These are phyloP conservation scores for Tricholoma flavovirens DNA, from an alignment of 768 basidiomycete genomes.

Conservation along the genomic window DNA sequence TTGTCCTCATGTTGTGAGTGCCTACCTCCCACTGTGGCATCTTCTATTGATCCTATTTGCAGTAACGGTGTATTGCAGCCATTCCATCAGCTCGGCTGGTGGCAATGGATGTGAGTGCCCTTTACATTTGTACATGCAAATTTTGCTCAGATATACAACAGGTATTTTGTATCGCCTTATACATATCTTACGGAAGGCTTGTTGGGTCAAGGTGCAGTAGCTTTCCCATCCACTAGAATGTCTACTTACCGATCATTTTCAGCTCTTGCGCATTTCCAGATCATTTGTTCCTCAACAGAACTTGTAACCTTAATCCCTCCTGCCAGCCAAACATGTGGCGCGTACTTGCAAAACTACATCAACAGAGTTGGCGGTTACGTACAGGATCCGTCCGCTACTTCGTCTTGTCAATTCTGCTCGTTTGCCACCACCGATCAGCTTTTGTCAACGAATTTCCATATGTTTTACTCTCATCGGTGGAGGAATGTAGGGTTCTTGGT, in stretches of 20 bases:
- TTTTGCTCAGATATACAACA: neutral
- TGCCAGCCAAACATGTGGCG: slow-evolving; percentile 47
- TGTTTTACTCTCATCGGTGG: slow-evolving; percentile 50
- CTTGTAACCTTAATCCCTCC: slow-evolving; percentile 57
- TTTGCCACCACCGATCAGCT: slow-evolving; percentile 50
- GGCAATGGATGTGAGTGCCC: slow-evolving; percentile 62
- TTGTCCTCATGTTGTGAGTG: slow-evolving; percentile 58
- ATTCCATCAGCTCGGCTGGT: slow-evolving; percentile 55
- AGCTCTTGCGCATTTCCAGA: slow-evolving; percentile 45
- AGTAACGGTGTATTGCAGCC: slow-evolving; percentile 69
- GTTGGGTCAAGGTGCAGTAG: slow-evolving; percentile 37
- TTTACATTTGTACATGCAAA: neutral
- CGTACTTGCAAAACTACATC: slow-evolving; percentile 50
- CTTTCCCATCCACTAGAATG: slow-evolving; percentile 19
- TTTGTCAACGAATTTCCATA: slow-evolving; percentile 51
- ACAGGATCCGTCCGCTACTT: slow-evolving; percentile 43
- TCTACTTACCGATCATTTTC: slow-evolving; percentile 20
- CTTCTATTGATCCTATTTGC: slow-evolving; percentile 10
- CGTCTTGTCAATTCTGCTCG: slow-evolving; percentile 52
- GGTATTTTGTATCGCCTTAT: slow-evolving; percentile 41
- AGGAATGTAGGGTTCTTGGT: slow-evolving; percentile 47
- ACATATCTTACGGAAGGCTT: slow-evolving; percentile 49
- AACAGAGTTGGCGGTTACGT: slow-evolving; percentile 51
- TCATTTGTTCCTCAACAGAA: slow-evolving; percentile 59
- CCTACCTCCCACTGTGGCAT: neutral